Conservation (phyloP, 805 yeast species). For the Suhomyces pyralidae region DNA sequence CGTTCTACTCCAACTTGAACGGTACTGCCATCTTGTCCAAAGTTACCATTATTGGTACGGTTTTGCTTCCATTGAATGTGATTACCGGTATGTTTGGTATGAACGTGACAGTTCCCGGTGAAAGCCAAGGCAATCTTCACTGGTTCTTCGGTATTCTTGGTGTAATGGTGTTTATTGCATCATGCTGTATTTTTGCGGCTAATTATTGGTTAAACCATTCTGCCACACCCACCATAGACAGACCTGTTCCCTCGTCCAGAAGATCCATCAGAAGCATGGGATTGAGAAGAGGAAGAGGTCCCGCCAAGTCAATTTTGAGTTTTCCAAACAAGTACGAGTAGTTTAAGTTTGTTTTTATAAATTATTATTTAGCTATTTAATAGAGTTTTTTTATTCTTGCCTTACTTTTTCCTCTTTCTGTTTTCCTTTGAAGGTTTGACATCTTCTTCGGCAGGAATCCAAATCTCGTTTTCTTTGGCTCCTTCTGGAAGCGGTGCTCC, state of each 20-base stretch:
- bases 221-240: constrained; percentile 7
- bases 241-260: constrained; percentile 7
- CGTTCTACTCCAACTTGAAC: constrained; percentile 24
- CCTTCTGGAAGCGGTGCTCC: constrained; percentile 39
- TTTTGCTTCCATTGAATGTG: constrained; percentile 26
- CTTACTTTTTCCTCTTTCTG: constrained; percentile 9
- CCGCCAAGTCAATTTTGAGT: constrained; percentile 39
- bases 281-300: constrained; percentile 26
- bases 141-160: constrained; percentile 24
- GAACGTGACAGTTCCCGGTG: constrained; percentile 27
- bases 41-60: constrained; percentile 27
- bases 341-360: not conserved
- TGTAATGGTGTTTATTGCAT: constrained; percentile 21
- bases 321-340: constrained; percentile 37
- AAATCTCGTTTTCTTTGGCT: constrained; percentile 34
- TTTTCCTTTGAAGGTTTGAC: constrained; percentile 5
- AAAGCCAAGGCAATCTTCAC: constrained; percentile 5
- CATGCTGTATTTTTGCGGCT: constrained; percentile 24
- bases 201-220: constrained; percentile 18
- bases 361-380: not conserved
- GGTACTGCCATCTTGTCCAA: constrained; percentile 25
- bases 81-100: constrained; percentile 28
- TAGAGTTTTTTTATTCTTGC: not conserved
- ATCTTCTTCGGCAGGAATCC: constrained; percentile 32
- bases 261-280: constrained; percentile 23